Percentiles rank a stretch among this genome's conserved stretches.
Evolutionary conservation across 176 grass and related monocot genomes (phyloP).

Genomic region (Aechmea fasciata): DNA sequence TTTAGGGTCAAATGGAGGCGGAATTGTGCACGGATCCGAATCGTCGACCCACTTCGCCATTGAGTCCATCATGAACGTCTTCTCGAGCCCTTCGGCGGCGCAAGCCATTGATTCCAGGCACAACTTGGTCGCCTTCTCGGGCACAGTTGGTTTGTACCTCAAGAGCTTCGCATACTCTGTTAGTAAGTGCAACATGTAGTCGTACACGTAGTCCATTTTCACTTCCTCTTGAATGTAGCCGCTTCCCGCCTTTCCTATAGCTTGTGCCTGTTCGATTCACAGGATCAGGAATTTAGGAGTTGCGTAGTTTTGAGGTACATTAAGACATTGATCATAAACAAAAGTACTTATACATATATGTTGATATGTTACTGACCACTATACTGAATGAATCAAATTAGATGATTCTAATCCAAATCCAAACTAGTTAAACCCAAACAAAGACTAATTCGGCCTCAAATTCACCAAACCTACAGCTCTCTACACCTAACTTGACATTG

Average conservation of each 20-base stretch:
- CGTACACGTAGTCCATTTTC: constrained; percentile 73
- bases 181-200: constrained; percentile 89
- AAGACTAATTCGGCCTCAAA: too few relatives aligned
- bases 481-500: too few relatives aligned
- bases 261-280: constrained; percentile 22
- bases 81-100: neutral
- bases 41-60: constrained; percentile 41
- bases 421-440: too few relatives aligned
- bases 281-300: neutral
- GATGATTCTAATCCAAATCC: neutral
- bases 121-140: constrained; percentile 52
- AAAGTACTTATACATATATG: too few relatives aligned
- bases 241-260: constrained; percentile 37
- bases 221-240: constrained; percentile 42
- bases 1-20: constrained; percentile 34
- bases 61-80: constrained; percentile 55
- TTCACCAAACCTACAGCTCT: too few relatives aligned
- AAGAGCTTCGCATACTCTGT: constrained; percentile 51
- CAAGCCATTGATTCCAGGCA: constrained; percentile 62
- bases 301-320: neutral
- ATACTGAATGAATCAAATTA: neutral
- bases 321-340: neutral
- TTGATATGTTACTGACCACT: too few relatives aligned
- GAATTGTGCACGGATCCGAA: constrained; percentile 42
- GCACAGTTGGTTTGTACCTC: constrained; percentile 63